These are phyloP conservation scores for Trypanosoma avium DNA, from an alignment of 208 protist species.

Conservation along the genomic window DNA sequence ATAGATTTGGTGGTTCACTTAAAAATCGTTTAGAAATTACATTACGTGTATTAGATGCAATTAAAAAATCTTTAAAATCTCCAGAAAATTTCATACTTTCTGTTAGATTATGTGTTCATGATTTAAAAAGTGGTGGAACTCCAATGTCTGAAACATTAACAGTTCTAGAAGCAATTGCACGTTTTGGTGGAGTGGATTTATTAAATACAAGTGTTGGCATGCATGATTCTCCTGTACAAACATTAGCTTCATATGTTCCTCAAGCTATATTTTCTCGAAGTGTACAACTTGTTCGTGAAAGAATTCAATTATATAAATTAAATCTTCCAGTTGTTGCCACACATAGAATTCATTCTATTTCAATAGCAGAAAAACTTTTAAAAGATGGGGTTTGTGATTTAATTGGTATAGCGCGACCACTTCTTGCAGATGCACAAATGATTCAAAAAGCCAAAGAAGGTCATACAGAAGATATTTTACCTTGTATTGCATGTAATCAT, in stretches of 20 bases:
- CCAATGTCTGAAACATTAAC: conserved; percentile 81
- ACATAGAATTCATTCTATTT: conserved; percentile 90
- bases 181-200: conserved; percentile 79
- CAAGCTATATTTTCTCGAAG: conserved; percentile 84
- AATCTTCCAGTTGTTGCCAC: conserved; percentile 86
- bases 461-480: conserved; percentile 72
- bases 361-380: conserved; percentile 78
- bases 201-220: conserved; percentile 95
- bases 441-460: conserved; percentile 77
- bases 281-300: conserved; percentile 67
- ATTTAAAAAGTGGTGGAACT: conserved; percentile 81
- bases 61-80: conserved; percentile 40
- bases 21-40: conserved; percentile 85
- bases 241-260: conserved; percentile 90
- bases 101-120: conserved; percentile 91
- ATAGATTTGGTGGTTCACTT: conserved; percentile 83
- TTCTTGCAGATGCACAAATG: conserved; percentile 92
- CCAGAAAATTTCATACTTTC: conserved; percentile 89
- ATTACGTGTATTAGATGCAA: conserved; percentile 77
- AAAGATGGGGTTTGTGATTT: conserved; percentile 78
- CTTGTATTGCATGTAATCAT: conserved; percentile 96
- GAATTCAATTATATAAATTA: conserved; percentile 30
- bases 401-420: conserved; percentile 87
- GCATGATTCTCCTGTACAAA: conserved; percentile 95
- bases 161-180: conserved; percentile 72